Percentiles rank a stretch among this genome's conserved stretches.
Evolutionary conservation across 106 monocot genomes (phyloP).

Genomic region (Hemerocallis citrina): DNA sequence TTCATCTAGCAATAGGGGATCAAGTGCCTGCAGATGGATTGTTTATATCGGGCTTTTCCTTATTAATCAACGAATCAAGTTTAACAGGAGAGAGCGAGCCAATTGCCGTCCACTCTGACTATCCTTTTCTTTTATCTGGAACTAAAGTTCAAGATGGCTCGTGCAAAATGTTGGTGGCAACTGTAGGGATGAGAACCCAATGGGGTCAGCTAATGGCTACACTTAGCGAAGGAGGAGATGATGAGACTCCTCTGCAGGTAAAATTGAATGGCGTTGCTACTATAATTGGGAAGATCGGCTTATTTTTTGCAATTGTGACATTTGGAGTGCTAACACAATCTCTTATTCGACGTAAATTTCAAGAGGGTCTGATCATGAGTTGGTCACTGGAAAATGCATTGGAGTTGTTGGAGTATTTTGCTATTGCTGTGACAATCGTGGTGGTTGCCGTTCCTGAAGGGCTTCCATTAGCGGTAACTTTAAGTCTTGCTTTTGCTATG

Average conservation of each 20-base stretch:
- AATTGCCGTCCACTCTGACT: constrained; percentile 12
- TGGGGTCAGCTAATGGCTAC: constrained; percentile 42
- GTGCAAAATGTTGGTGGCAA: constrained; percentile 35
- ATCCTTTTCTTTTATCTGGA: constrained; percentile 40
- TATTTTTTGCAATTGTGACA: constrained; percentile 37
- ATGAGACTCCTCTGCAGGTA: constrained; percentile 43
- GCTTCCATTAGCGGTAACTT: constrained; percentile 33
- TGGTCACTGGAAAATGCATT: constrained; percentile 32
- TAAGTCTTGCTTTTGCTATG: constrained; percentile 48
- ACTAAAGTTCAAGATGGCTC: constrained; percentile 47
- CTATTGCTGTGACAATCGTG: constrained; percentile 43
- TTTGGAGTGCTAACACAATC: constrained; percentile 23
- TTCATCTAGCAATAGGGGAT: constrained; percentile 35
- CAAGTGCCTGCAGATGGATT: constrained; percentile 40
- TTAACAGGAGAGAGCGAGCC: constrained; percentile 42
- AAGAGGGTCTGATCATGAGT: constrained; percentile 9
- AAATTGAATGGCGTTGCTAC: constrained; percentile 36
- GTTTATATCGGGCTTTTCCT: constrained; percentile 31
- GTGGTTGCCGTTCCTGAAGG: constrained; percentile 49
- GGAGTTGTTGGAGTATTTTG: constrained; percentile 29
- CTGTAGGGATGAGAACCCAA: constrained; percentile 42
- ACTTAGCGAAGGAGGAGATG: constrained; percentile 37
- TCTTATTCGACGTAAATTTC: constrained; percentile 18
- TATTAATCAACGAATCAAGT: constrained; percentile 32
- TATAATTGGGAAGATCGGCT: constrained; percentile 34